Percentiles rank a stretch among this genome's conserved stretches.
phyloP scores from a whole-genome alignment of 164 flowering plant species.

The Buxus sempervirens region DNA sequence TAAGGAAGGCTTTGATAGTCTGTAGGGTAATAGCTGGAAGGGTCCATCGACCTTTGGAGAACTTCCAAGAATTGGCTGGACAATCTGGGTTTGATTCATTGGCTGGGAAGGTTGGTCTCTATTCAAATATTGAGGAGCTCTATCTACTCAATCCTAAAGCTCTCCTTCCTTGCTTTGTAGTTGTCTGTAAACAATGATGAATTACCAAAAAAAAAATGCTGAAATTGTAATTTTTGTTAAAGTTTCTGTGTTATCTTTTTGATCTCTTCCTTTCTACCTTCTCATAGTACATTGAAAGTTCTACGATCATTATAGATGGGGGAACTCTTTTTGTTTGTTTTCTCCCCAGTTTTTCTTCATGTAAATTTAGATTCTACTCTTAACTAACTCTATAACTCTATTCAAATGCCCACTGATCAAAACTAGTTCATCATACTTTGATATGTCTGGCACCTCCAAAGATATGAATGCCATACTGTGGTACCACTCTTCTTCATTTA shows the following conservation, averaged over 20 bases:
- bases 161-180: slow-evolving; percentile 93
- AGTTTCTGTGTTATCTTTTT: slow-evolving; percentile 15
- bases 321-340: background rate
- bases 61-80: slow-evolving; percentile 48
- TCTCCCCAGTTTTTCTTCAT: background rate
- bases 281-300: background rate
- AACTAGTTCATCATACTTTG: background rate
- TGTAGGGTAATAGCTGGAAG: slow-evolving; percentile 84
- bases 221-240: background rate
- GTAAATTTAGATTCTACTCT: background rate
- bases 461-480: background rate
- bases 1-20: slow-evolving; percentile 55
- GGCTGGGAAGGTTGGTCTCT: slow-evolving; percentile 77
- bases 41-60: slow-evolving; percentile 68
- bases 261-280: background rate
- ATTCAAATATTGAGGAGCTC: slow-evolving; percentile 87
- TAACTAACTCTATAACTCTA: background rate
- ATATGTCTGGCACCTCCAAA: background rate
- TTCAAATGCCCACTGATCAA: background rate
- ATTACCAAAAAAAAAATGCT: background rate
- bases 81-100: slow-evolving; percentile 72
- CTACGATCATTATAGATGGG: background rate
- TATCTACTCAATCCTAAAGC: slow-evolving; percentile 80
- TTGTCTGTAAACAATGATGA: slow-evolving; percentile 64
- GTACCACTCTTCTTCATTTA: background rate